Evolutionary conservation across 106 monocot genomes (phyloP).

Genomic region (Acorus gramineus): DNA sequence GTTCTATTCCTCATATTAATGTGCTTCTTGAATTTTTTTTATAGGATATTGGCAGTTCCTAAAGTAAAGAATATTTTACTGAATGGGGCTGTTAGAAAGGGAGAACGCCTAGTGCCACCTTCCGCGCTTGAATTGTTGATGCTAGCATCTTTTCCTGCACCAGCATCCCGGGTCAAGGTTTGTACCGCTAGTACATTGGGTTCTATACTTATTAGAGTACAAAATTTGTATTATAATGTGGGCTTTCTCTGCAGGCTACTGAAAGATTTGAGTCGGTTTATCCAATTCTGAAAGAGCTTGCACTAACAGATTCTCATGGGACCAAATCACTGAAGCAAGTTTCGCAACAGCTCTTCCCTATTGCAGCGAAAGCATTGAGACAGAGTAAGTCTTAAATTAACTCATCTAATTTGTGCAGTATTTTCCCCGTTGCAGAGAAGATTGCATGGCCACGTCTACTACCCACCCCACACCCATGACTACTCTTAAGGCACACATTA

Average conservation of each 20-base stretch:
- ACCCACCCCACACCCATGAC: too few species aligned
- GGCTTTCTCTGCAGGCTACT: constrained; percentile 51
- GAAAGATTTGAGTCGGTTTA: constrained; percentile 93
- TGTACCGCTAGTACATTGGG: not conserved
- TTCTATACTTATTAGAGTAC: not conserved
- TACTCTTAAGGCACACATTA: too few species aligned
- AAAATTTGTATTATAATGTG: too few species aligned
- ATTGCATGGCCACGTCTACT: too few species aligned
- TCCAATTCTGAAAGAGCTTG: constrained; percentile 77
- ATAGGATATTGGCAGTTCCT: constrained; percentile 56
- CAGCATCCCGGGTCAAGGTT: constrained; percentile 72
- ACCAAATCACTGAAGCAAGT: constrained; percentile 89
- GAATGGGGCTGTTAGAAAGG: constrained; percentile 89
- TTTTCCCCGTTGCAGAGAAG: too few species aligned
- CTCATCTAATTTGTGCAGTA: too few species aligned
- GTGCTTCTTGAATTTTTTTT: not conserved
- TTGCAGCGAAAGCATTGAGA: constrained; percentile 44
- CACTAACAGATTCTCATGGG: constrained; percentile 68
- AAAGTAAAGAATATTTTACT: constrained; percentile 74
- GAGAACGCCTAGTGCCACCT: constrained; percentile 84
- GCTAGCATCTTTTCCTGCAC: constrained; percentile 56
- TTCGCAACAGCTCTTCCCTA: constrained; percentile 63
- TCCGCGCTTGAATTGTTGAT: constrained; percentile 69
- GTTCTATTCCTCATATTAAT: not conserved
- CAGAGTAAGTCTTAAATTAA: constrained; percentile 45